Evolutionary conservation across 176 grass and related monocot species (phyloP).

Genomic region (Calamus simplicifolius): DNA sequence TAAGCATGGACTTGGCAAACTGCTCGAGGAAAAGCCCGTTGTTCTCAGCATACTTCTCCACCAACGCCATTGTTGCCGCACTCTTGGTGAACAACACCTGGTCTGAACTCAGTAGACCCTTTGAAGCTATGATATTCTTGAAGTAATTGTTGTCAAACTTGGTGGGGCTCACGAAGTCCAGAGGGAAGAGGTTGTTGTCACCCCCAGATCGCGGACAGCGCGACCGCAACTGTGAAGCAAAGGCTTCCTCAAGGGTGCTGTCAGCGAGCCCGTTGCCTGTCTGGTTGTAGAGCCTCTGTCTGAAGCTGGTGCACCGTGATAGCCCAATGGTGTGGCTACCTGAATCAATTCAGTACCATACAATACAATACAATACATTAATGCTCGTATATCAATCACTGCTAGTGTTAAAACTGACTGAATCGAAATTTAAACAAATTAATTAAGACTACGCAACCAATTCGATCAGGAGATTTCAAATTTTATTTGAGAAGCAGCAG

Average conservation of each 20-base stretch:
- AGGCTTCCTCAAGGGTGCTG: slow-evolving; percentile 40
- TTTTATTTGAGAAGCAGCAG: neutral
- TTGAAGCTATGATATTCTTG: slow-evolving; percentile 61
- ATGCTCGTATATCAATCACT: too few species aligned
- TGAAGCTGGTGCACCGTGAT: slow-evolving; percentile 75
- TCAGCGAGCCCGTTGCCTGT: slow-evolving; percentile 58
- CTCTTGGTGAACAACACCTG: slow-evolving; percentile 67
- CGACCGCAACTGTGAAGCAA: slow-evolving; percentile 33
- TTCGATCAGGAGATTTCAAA: neutral
- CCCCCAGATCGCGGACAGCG: slow-evolving; percentile 63
- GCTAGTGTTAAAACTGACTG: too few species aligned
- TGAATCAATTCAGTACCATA: slow-evolving; percentile 38
- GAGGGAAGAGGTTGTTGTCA: slow-evolving; percentile 77
- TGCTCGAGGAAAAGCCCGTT: slow-evolving; percentile 70
- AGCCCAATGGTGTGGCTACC: slow-evolving; percentile 78
- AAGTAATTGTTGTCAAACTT: slow-evolving; percentile 88
- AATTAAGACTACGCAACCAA: too few species aligned
- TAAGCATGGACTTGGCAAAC: slow-evolving; percentile 81
- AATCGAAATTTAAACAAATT: too few species aligned
- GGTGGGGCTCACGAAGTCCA: slow-evolving; percentile 45
- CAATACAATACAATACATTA: too few species aligned
- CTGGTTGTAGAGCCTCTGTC: slow-evolving; percentile 94
- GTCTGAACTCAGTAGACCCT: slow-evolving; percentile 80
- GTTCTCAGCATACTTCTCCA: slow-evolving; percentile 59
- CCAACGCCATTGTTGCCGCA: slow-evolving; percentile 38